Conservation (phyloP, 257 asterid genomes). For the Oldenlandia corymbosa region DNA sequence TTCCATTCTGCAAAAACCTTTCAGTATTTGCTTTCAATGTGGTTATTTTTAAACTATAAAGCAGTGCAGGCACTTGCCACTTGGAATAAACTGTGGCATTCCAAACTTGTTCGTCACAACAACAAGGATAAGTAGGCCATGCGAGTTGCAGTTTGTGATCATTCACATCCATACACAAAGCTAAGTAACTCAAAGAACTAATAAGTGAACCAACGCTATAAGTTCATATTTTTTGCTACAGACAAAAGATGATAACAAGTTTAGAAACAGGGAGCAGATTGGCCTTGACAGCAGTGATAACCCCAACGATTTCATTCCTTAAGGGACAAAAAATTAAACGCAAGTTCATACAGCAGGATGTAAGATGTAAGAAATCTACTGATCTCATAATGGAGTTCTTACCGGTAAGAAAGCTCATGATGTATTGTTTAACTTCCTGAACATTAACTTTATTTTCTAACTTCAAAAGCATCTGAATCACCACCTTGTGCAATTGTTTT, state of each 20-base stretch:
- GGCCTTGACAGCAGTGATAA: too few relatives aligned
- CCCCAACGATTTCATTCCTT: too few relatives aligned
- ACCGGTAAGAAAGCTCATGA: conserved; percentile 69
- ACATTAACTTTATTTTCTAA: conserved; percentile 56
- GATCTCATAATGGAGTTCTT: conserved; percentile 12
- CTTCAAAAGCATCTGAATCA: conserved; percentile 54
- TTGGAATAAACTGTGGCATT: background rate
- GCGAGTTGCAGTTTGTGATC: background rate
- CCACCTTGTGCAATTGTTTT: conserved; percentile 55
- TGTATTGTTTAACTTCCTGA: conserved; percentile 52
- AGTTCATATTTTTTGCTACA: background rate
- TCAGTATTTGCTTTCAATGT: background rate
- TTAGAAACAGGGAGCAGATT: too few relatives aligned
- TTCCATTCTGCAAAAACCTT: background rate
- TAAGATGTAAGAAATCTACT: background rate
- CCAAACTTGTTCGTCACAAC: background rate
- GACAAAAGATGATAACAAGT: background rate
- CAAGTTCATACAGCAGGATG: background rate
- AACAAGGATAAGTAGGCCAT: background rate
- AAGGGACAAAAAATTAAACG: background rate
- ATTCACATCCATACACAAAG: background rate
- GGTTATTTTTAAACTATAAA: background rate
- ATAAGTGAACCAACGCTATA: background rate
- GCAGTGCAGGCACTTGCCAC: background rate
- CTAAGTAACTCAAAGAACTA: background rate